phyloP scores from a whole-genome alignment of 176 grass and related monocot genomes.

The Musa schizocarpa region DNA sequence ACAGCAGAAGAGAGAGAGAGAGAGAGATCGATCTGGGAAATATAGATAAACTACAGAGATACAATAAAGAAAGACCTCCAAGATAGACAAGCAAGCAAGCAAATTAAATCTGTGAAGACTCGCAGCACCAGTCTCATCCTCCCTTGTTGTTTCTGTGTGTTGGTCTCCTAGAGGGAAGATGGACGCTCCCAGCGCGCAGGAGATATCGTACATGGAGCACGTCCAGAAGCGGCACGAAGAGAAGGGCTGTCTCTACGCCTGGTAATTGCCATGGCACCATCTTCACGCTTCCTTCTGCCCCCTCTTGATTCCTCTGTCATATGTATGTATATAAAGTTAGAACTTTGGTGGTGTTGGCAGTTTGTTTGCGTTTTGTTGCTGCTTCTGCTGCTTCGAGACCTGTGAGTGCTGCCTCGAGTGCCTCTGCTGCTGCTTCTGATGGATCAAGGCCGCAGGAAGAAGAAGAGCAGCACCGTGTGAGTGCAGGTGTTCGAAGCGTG shows the following conservation, averaged over 20 bases:
- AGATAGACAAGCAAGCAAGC: too few relatives aligned
- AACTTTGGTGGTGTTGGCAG: too few relatives aligned
- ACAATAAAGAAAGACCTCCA: too few relatives aligned
- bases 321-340: too few relatives aligned
- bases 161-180: background rate
- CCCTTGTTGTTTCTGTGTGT: background rate
- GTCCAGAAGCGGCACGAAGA: constrained; percentile 55
- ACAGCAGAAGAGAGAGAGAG: too few relatives aligned
- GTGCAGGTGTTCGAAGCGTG: too few relatives aligned
- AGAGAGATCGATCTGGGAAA: too few relatives aligned
- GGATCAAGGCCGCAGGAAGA: too few relatives aligned
- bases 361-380: constrained; percentile 53
- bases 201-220: constrained; percentile 37
- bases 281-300: background rate
- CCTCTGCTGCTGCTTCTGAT: constrained; percentile 39
- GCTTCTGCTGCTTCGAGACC: constrained; percentile 59
- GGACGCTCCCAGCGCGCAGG: constrained; percentile 7
- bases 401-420: constrained; percentile 51
- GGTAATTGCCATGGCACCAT: constrained; percentile 16
- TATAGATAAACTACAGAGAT: too few relatives aligned
- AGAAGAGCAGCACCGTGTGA: too few relatives aligned
- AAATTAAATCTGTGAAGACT: too few relatives aligned
- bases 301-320: background rate
- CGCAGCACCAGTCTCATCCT: too few relatives aligned
- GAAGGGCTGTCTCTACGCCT: constrained; percentile 70